These are phyloP conservation scores for Blumeriella jaapii DNA, from an alignment of 2,329 filamentous ascomycete species.

Conservation along the genomic window DNA sequence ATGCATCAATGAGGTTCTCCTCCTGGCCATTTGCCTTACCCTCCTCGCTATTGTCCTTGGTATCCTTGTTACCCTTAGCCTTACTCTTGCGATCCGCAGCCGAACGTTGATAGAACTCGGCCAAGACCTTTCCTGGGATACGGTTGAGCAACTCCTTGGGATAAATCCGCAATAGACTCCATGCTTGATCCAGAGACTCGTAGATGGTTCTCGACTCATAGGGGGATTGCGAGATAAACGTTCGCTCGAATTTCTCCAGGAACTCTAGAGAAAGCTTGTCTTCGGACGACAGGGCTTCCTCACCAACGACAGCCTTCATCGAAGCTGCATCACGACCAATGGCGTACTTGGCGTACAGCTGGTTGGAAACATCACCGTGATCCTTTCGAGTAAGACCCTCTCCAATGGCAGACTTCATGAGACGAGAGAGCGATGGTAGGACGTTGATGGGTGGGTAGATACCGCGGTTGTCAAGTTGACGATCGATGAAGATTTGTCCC, in stretches of 20 bases:
- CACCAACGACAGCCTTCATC: constrained; percentile 99
- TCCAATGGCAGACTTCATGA: constrained; percentile 99
- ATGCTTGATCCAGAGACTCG: constrained; percentile 90
- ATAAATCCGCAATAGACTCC: constrained; percentile 93
- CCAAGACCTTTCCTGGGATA: constrained; percentile 71
- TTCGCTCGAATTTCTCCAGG: constrained; percentile 94
- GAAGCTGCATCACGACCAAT: constrained; percentile 95
- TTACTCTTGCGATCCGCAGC: constrained; percentile 51
- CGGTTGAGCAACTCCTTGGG: constrained; percentile 97
- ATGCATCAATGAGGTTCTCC: constrained; percentile 52
- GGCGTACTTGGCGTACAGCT: constrained; percentile 98
- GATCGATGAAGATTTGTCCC: constrained; percentile 96
- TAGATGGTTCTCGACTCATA: constrained; percentile 89
- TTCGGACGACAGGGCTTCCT: constrained; percentile 89
- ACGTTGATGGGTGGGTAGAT: constrained; percentile 99
- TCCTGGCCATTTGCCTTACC: constrained; percentile 32
- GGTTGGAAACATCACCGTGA: constrained; percentile 97
- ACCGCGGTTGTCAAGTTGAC: constrained; percentile 87
- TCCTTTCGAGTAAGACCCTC: constrained; percentile 95
- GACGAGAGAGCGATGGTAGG: constrained; percentile 89
- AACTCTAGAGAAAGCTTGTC: constrained; percentile 98
- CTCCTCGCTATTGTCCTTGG: constrained; percentile 29
- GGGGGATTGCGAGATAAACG: constrained; percentile 82
- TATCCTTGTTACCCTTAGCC: constrained; percentile 40
- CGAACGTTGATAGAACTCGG: constrained; percentile 70